These are phyloP conservation scores for Lactarius quietus DNA, from an alignment of 768 basidiomycete species.

Conservation along the genomic window DNA sequence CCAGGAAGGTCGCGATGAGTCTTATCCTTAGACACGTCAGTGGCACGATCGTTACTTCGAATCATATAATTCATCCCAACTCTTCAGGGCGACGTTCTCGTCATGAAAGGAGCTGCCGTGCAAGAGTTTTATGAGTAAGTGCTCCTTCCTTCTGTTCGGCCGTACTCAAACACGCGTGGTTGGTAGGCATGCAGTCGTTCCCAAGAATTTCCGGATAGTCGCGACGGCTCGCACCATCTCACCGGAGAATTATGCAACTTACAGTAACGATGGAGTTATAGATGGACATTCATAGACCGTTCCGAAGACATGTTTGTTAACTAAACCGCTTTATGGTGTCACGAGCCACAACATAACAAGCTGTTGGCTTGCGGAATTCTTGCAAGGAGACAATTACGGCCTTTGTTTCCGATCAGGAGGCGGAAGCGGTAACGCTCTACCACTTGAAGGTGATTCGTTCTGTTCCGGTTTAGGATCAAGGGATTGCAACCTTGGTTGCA, in stretches of 20 bases:
- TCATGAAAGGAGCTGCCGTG: slow-evolving; percentile 70
- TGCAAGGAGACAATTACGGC: background rate
- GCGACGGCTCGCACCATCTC: slow-evolving; percentile 72
- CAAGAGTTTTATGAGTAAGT: slow-evolving; percentile 71
- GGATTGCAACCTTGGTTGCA: slow-evolving; percentile 8
- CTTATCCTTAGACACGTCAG: slow-evolving; percentile 66
- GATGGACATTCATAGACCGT: background rate
- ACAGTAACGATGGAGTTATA: background rate
- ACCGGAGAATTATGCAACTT: slow-evolving; percentile 27
- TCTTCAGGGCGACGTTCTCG: slow-evolving; percentile 65
- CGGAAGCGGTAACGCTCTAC: slow-evolving; percentile 18
- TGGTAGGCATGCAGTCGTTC: slow-evolving; percentile 67
- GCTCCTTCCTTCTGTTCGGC: background rate
- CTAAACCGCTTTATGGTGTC: background rate
- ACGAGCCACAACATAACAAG: background rate
- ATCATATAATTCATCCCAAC: slow-evolving; percentile 15
- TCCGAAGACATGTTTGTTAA: background rate
- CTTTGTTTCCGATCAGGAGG: slow-evolving; percentile 15
- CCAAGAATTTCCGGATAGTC: slow-evolving; percentile 72
- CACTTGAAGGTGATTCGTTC: slow-evolving; percentile 7
- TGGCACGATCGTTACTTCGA: background rate
- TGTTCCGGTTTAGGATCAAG: slow-evolving; percentile 9
- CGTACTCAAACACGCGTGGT: slow-evolving; percentile 13
- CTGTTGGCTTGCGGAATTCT: background rate
- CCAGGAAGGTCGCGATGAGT: slow-evolving; percentile 41